Percentiles rank a stretch among this genome's conserved stretches.
phyloP scores from a whole-genome alignment of 2,329 filamentous ascomycete species.

The Diplocarpon rosae region DNA sequence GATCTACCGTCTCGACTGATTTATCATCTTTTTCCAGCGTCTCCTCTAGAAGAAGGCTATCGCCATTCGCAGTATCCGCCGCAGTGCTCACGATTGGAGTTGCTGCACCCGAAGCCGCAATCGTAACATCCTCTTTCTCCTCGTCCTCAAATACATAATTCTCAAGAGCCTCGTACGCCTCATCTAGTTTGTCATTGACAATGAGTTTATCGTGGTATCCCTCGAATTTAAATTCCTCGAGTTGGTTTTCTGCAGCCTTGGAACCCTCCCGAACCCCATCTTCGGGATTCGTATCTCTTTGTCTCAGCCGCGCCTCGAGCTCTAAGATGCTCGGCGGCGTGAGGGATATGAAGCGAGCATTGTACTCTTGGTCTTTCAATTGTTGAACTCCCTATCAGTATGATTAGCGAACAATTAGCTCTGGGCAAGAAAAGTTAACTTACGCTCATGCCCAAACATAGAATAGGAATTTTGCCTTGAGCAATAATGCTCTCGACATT shows the following conservation, averaged over 20 bases:
- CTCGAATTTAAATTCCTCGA: conserved; percentile 34
- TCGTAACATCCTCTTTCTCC: conserved; percentile 1
- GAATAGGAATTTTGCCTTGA: conserved; percentile 47
- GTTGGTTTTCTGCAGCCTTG: conserved; percentile 27
- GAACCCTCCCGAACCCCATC: conserved; percentile 29
- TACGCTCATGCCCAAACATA: conserved; percentile 44
- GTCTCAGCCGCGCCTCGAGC: conserved; percentile 33
- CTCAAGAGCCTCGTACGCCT: conserved; percentile 37
- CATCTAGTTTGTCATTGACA: conserved; percentile 39
- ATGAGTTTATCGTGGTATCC: conserved; percentile 41
- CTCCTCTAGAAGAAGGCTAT: conserved; percentile 1
- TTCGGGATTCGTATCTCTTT: conserved; percentile 29
- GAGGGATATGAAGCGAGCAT: conserved; percentile 44
- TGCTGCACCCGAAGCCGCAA: background rate
- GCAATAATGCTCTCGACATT: conserved; percentile 40
- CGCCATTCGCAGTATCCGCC: conserved; percentile 9
- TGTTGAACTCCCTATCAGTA: conserved; percentile 39
- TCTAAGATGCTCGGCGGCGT: conserved; percentile 32
- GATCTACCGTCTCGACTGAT: too few relatives aligned
- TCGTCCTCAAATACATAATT: conserved; percentile 34
- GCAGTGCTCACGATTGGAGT: conserved; percentile 6
- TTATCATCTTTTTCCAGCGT: too few relatives aligned
- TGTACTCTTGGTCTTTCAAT: conserved; percentile 45
- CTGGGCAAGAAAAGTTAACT: conserved; percentile 15
- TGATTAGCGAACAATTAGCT: too few relatives aligned